These are phyloP conservation scores for Camellia lanceoleosa DNA, from an alignment of 148 eudicot genomes.

Conservation along the genomic window DNA sequence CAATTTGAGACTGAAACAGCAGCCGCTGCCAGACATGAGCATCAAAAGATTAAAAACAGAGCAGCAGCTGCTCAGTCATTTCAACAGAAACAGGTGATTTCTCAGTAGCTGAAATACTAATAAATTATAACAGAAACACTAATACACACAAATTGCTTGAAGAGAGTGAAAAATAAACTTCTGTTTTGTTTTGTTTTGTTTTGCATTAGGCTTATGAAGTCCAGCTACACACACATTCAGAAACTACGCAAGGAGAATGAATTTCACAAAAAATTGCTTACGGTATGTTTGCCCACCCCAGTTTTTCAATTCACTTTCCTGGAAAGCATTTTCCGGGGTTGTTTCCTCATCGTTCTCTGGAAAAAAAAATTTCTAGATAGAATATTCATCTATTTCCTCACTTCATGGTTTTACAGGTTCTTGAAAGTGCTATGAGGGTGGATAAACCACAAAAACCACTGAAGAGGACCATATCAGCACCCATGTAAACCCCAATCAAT, in stretches of 20 bases:
- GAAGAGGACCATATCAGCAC: conserved; percentile 1
- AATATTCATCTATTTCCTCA: neutral
- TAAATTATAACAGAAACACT: too few species aligned
- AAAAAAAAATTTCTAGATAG: neutral
- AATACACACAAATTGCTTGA: too few species aligned
- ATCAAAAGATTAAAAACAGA: neutral
- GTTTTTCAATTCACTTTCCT: neutral
- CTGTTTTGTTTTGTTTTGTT: neutral
- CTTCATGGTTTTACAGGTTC: conserved; percentile 2
- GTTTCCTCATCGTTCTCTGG: neutral
- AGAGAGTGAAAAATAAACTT: too few species aligned
- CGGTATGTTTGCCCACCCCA: neutral
- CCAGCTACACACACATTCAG: conserved; percentile 12
- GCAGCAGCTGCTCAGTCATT: neutral
- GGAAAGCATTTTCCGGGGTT: neutral
- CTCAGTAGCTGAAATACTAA: neutral
- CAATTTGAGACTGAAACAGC: neutral
- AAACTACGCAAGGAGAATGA: neutral
- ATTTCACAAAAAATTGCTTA: neutral
- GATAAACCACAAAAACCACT: neutral
- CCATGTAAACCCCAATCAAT: neutral
- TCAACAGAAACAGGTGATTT: conserved; percentile 1
- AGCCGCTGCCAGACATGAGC: neutral
- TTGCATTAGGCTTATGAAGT: neutral
- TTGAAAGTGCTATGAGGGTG: neutral